A percentile compares a stretch with the other conserved stretches of the same genome.
These are phyloP conservation scores for Fonticula alba DNA, from an alignment of 78 protist genomes.

Conservation along the genomic window DNA sequence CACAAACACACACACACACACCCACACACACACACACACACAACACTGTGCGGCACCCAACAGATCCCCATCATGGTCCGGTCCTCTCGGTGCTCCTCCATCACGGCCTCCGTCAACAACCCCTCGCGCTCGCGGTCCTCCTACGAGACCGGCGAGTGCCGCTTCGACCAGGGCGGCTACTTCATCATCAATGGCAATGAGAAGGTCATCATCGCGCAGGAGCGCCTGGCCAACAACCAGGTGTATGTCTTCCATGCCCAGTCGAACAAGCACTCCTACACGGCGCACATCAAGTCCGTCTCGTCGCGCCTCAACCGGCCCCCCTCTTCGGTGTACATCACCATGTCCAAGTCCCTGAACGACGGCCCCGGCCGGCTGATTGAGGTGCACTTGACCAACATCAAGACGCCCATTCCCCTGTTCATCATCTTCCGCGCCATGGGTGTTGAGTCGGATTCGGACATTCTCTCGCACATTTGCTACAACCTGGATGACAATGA, in stretches of 20 bases:
- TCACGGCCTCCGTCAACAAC: no score
- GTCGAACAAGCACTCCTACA: slow-evolving; percentile 43
- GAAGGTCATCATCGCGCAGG: slow-evolving; percentile 96
- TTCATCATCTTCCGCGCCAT: slow-evolving; percentile 85
- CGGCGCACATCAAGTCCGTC: slow-evolving; percentile 78
- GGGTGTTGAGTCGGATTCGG: slow-evolving; percentile 77
- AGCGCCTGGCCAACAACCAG: slow-evolving; percentile 74
- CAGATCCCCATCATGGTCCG: slow-evolving; percentile 92
- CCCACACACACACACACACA: no score
- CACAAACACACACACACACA: no score
- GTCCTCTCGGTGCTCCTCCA: no score
- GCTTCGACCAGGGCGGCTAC: slow-evolving; percentile 97
- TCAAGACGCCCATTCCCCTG: slow-evolving; percentile 69
- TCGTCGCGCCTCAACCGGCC: no score
- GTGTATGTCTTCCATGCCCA: slow-evolving; percentile 77
- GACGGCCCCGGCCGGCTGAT: slow-evolving; percentile 17
- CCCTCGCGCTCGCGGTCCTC: no score
- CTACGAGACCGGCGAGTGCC: slow-evolving; percentile 99
- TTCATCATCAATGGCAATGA: slow-evolving; percentile 97
- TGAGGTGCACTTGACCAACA: slow-evolving; percentile 39
- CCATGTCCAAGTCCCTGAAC: slow-evolving; percentile 28
- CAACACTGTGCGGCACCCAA: neutral
- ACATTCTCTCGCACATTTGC: slow-evolving; percentile 72
- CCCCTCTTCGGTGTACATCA: slow-evolving; percentile 34
- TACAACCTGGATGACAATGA: slow-evolving; percentile 67